phyloP scores from a whole-genome alignment of 2,329 filamentous ascomycete genomes.

The Fusarium nanum region DNA sequence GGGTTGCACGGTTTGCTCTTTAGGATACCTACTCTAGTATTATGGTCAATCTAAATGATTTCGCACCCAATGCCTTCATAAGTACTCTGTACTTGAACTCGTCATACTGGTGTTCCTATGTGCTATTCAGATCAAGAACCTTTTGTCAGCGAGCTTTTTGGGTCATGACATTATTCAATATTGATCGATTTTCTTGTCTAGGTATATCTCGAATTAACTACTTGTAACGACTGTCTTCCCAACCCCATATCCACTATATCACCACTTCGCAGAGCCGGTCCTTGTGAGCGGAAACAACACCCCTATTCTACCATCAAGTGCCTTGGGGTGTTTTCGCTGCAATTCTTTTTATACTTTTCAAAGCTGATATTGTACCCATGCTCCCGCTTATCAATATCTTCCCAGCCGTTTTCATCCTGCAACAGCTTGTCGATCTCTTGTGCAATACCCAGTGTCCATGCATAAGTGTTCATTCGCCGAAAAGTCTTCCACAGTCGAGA shows the following conservation, averaged over 20 bases:
- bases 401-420: background rate
- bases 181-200: background rate
- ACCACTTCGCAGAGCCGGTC: background rate
- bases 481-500: background rate
- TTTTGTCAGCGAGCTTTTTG: no score
- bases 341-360: background rate
- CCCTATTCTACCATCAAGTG: background rate
- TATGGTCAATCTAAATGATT: constrained; percentile 29
- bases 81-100: background rate
- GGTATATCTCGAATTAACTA: background rate
- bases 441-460: constrained; percentile 1
- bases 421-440: background rate
- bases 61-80: constrained; percentile 12
- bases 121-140: background rate
- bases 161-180: background rate
- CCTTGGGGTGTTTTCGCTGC: background rate
- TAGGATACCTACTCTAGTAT: constrained; percentile 24
- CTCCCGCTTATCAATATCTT: background rate
- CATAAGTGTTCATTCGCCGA: background rate
- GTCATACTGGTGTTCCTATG: background rate
- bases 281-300: background rate
- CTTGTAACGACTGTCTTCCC: background rate
- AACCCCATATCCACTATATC: background rate
- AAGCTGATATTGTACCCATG: background rate
- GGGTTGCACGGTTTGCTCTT: constrained; percentile 21